Evolutionary conservation across 371 early-diverging fungal species (phyloP).

Genomic region (Umbelopsis sp.): DNA sequence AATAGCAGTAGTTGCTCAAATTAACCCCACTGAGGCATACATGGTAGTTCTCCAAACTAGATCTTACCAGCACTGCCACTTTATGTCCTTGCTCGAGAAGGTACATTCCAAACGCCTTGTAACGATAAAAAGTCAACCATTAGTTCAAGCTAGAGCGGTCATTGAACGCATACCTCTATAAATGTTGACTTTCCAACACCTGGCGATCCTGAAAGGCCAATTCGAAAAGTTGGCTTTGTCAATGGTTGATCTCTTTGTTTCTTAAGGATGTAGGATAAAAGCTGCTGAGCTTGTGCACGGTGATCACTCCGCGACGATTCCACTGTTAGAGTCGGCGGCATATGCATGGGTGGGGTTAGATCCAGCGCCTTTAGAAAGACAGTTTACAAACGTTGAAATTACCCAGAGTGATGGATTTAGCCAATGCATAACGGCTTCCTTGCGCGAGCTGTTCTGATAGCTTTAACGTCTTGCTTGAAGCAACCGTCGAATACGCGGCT

Average conservation of each 20-base stretch:
- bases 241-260: conserved; percentile 25
- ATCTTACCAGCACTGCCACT: conserved; percentile 71
- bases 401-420: conserved; percentile 71
- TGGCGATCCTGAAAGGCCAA: conserved; percentile 78
- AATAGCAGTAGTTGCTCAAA: too few relatives aligned
- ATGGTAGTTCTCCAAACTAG: not conserved
- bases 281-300: conserved; percentile 50
- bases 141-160: not conserved
- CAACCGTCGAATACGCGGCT: not conserved
- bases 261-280: conserved; percentile 52
- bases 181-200: conserved; percentile 86
- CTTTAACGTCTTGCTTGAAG: conserved; percentile 4
- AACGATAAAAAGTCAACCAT: not conserved
- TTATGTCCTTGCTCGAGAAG: conserved; percentile 63
- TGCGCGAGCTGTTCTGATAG: conserved; percentile 34
- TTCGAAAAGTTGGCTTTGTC: conserved; percentile 56
- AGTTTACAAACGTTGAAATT: conserved; percentile 1
- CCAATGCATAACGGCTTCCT: conserved; percentile 49
- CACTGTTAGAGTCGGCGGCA: conserved; percentile 36
- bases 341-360: conserved; percentile 4
- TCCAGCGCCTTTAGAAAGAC: not conserved
- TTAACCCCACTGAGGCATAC: not conserved
- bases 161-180: conserved; percentile 45
- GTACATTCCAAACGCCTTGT: conserved; percentile 69
- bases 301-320: conserved; percentile 67